A percentile compares a stretch with the other conserved stretches of the same genome.
Evolutionary conservation across 768 basidiomycete species (phyloP).

Genomic region (Phanerochaete carnosa): DNA sequence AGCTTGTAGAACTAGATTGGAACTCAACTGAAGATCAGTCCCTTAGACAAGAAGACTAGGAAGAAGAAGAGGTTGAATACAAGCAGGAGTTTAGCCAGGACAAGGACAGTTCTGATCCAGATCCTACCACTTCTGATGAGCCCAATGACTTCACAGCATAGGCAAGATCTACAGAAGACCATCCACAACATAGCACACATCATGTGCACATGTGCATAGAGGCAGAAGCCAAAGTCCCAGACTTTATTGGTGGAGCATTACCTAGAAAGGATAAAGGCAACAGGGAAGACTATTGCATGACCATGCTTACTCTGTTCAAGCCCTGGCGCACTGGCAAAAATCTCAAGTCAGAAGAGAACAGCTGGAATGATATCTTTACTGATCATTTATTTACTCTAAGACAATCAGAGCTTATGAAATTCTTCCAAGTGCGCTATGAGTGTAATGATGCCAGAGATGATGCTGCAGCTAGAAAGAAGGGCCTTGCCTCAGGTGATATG

Average conservation of each 20-base stretch:
- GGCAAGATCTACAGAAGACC: background rate
- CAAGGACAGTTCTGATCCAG: background rate
- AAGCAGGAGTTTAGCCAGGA: background rate
- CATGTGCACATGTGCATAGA: conserved; percentile 6
- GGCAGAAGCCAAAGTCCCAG: conserved; percentile 15
- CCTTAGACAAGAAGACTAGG: background rate
- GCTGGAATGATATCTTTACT: background rate
- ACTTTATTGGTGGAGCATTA: conserved; percentile 27
- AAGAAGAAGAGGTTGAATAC: background rate
- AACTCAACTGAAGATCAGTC: background rate
- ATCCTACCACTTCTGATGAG: background rate
- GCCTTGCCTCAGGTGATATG: background rate
- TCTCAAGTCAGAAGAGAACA: background rate
- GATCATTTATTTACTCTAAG: conserved; percentile 14
- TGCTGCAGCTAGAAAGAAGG: conserved; percentile 16
- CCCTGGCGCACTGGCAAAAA: background rate
- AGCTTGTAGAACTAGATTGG: background rate
- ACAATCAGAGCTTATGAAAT: conserved; percentile 1
- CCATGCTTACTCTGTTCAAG: conserved; percentile 21
- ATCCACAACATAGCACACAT: conserved; percentile 24
- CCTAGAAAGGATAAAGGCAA: conserved; percentile 26
- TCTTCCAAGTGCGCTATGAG: conserved; percentile 32
- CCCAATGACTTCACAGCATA: background rate
- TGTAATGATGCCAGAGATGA: conserved; percentile 35
- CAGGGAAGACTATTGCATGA: conserved; percentile 11